These are phyloP conservation scores for Adansonia digitata DNA, from an alignment of 345 rosid genomes.

Conservation along the genomic window DNA sequence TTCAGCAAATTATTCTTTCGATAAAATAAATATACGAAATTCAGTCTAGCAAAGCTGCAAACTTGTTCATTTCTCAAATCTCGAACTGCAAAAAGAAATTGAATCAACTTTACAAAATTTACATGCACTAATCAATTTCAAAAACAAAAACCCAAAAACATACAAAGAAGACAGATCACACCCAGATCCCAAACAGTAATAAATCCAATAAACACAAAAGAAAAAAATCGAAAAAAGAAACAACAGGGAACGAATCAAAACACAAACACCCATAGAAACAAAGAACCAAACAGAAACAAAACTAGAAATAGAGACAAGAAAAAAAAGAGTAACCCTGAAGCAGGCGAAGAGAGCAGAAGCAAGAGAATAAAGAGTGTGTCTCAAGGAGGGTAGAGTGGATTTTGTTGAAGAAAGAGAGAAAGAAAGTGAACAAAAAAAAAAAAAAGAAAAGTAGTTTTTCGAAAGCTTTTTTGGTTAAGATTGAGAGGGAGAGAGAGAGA, in stretches of 20 bases:
- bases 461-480: neutral
- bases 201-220: neutral
- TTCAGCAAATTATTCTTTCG: neutral
- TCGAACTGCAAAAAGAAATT: neutral
- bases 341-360: neutral
- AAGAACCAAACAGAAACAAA: neutral
- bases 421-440: too few species aligned
- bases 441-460: too few species aligned
- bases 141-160: neutral
- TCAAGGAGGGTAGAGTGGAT: neutral
- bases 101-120: neutral
- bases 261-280: neutral
- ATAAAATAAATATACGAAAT: neutral
- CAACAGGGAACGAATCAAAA: neutral
- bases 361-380: constrained; percentile 16
- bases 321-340: neutral
- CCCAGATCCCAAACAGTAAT: constrained; percentile 25
- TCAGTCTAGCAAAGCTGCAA: neutral
- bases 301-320: neutral
- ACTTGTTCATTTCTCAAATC: neutral
- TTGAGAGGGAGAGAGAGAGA: constrained; percentile 1
- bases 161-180: constrained; percentile 4
- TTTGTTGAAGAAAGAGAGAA: constrained; percentile 9
- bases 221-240: neutral
- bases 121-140: too few species aligned